These are phyloP conservation scores for Suillus occidentalis DNA, from an alignment of 768 basidiomycete species.

Conservation along the genomic window DNA sequence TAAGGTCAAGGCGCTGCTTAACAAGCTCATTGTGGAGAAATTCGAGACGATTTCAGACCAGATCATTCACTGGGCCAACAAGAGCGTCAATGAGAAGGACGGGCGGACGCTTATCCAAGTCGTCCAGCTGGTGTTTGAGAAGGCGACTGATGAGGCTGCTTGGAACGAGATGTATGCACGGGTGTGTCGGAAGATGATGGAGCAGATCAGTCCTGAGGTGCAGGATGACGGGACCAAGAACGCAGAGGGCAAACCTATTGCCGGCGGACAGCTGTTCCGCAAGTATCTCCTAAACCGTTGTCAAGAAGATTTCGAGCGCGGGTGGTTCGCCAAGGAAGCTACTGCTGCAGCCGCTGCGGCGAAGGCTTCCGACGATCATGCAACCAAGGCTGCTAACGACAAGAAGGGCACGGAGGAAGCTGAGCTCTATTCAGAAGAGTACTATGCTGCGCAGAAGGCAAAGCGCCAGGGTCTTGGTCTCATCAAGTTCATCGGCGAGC, in stretches of 20 bases:
- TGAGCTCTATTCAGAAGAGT: constrained; percentile 91
- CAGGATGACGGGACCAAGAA: constrained; percentile 86
- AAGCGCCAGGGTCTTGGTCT: constrained; percentile 96
- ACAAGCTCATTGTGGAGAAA: constrained; percentile 95
- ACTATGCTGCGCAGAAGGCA: constrained; percentile 94
- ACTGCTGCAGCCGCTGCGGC: constrained; percentile 62
- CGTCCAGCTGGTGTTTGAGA: constrained; percentile 94
- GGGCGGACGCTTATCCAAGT: constrained; percentile 94
- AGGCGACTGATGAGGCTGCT: constrained; percentile 93
- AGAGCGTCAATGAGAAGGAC: constrained; percentile 87
- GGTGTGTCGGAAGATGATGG: constrained; percentile 94
- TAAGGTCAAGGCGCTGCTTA: constrained; percentile 88
- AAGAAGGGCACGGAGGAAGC: constrained; percentile 53
- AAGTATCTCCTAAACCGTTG: constrained; percentile 90
- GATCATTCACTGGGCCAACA: constrained; percentile 95
- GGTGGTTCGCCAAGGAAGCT: constrained; percentile 88
- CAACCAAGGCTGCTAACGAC: constrained; percentile 57
- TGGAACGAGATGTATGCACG: constrained; percentile 99
- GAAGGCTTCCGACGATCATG: background rate
- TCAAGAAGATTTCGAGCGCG: constrained; percentile 53
- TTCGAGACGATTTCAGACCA: constrained; percentile 96
- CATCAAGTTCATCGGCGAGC: constrained; percentile 96
- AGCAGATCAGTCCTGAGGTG: constrained; percentile 83
- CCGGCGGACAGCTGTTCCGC: constrained; percentile 93
- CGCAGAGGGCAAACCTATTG: constrained; percentile 81